Conservation (phyloP, 73 alveolate species). For the Paramecium caudatum region DNA sequence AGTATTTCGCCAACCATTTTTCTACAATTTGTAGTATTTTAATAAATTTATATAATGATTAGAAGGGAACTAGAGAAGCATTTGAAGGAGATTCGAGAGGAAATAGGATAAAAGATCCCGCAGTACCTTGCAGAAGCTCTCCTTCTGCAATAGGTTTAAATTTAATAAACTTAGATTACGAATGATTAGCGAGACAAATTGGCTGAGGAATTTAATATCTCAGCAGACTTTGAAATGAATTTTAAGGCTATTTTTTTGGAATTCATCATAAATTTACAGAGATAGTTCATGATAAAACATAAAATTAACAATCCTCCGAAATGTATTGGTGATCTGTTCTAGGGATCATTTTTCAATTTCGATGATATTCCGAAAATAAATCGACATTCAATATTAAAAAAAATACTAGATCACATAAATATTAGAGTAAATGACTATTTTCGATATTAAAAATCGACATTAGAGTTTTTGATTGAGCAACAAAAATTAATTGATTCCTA, state of each 20-base stretch:
- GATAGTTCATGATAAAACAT: background rate
- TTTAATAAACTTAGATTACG: background rate
- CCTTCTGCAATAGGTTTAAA: background rate
- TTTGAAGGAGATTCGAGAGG: slow-evolving; percentile 20
- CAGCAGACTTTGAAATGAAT: background rate
- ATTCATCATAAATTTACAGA: slow-evolving; percentile 1
- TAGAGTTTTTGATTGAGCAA: background rate
- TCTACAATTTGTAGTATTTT: too few species aligned
- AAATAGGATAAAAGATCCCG: background rate
- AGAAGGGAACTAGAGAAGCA: slow-evolving; percentile 35
- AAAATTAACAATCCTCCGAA: slow-evolving; percentile 14
- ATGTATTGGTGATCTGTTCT: background rate
- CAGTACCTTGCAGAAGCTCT: background rate
- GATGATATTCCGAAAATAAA: slow-evolving; percentile 6
- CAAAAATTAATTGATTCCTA: background rate
- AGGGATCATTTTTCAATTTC: slow-evolving; percentile 1
- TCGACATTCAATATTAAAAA: background rate
- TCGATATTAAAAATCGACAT: background rate
- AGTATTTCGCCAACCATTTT: too few species aligned
- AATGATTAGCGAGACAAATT: background rate
- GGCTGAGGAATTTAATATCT: background rate
- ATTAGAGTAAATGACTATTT: background rate
- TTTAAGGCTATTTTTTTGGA: slow-evolving; percentile 19
- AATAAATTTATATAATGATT: too few species aligned
- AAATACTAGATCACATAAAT: slow-evolving; percentile 23